Evolutionary conservation across 768 basidiomycete genomes (phyloP), one percentile per base, ranked within the genome.

Genomic region (Strobilomyces dryophilus): DNA sequence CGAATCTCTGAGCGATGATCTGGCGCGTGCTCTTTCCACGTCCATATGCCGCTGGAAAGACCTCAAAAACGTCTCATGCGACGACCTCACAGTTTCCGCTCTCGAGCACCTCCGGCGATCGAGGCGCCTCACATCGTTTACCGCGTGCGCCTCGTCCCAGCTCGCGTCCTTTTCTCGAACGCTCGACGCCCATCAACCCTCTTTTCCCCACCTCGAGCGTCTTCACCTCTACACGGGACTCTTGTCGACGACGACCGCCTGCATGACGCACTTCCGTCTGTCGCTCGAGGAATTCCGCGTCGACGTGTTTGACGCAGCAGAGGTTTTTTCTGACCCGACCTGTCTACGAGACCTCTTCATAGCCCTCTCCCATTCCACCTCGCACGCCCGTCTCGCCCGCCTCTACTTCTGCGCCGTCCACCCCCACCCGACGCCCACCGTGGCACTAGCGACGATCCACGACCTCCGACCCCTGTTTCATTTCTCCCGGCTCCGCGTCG

Each of bases 41-140:
- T 63, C 63, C 2, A 56, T 64, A 12, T 51, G 58, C 50, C 58
- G 18, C 36, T 64, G 63, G 64, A 55, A 55, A 2, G 31, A 57
- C 39, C 61, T 64, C 36, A 45, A 31, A 26, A 44, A 47, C 12
- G 58, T 64, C 9, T 47, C 63, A 4, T 64, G 63, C 9, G 63
- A 66, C 8, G 64, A 64, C 36, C 61, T 64, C 45, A 48, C 58
- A 0, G 6, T 49, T 5, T 9, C 58, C 2, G 63, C 64, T 17
- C 26, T 66, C 47, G 46, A 57, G 11, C 58, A 66, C 51, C 61
- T 64, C 6, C 21, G 52, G 35, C 58, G 8, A 12, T 36, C 20
- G 31, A 60, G n/a, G 29, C 39, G 47, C 29, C 39, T 64, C 45
- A 44, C 57, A 10, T 64, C 63, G 0, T 39, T 64, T 21, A 55